phyloP scores from a whole-genome alignment of 2,329 filamentous ascomycete species.

The Huntiella decipiens region DNA sequence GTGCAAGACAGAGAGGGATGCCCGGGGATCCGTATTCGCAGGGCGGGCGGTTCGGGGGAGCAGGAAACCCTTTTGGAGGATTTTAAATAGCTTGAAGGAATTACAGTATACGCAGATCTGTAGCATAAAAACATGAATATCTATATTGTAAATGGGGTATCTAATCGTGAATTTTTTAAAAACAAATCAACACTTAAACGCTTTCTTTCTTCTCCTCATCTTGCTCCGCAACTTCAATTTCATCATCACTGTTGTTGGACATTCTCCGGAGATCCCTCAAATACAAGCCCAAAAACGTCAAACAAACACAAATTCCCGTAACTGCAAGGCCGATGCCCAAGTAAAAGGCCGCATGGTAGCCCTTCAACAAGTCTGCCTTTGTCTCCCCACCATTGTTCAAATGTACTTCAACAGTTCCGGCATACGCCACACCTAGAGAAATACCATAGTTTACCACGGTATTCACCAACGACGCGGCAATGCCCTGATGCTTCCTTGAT shows the following conservation, averaged over 20 bases:
- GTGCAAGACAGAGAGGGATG: too few relatives aligned
- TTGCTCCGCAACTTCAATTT: constrained; percentile 1
- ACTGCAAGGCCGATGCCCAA: constrained; percentile 24
- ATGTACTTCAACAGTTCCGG: constrained; percentile 38
- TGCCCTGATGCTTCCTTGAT: constrained; percentile 25
- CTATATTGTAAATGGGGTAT: not conserved
- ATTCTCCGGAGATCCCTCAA: constrained; percentile 3
- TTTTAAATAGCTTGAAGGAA: too few relatives aligned
- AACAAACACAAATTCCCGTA: constrained; percentile 18
- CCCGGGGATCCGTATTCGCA: too few relatives aligned
- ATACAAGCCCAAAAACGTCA: constrained; percentile 8
- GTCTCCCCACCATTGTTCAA: constrained; percentile 16
- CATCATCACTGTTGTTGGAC: not conserved
- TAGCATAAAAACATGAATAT: not conserved
- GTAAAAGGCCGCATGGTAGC: constrained; percentile 22
- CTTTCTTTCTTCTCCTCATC: constrained; percentile 9
- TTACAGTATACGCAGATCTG: not conserved
- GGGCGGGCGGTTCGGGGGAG: too few relatives aligned
- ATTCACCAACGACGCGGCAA: constrained; percentile 35
- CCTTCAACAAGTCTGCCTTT: constrained; percentile 16
- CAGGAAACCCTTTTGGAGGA: too few relatives aligned
- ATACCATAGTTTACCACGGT: constrained; percentile 53
- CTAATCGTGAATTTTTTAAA: not conserved
- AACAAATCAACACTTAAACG: not conserved
- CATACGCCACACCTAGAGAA: constrained; percentile 44